These are phyloP conservation scores for Talaromyces thailandensis DNA, from an alignment of 495 filamentous ascomycete genomes.

Conservation along the genomic window DNA sequence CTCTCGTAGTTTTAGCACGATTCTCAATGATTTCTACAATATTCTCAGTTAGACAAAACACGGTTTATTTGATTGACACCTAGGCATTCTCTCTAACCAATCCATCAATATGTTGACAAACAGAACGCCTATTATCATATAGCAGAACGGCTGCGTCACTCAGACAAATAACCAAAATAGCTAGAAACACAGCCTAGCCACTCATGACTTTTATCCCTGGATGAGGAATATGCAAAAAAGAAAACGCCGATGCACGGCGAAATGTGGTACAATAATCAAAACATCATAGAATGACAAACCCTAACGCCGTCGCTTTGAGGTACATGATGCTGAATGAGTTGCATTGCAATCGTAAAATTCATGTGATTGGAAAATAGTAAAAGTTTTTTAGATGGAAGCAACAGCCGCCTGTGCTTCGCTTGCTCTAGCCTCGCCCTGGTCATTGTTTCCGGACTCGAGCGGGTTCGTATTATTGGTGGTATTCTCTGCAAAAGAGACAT, in stretches of 20 bases:
- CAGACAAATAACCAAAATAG: too few species aligned
- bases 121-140: too few species aligned
- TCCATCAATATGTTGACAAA: too few species aligned
- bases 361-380: neutral
- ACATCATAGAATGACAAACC: neutral
- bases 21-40: too few species aligned
- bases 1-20: too few species aligned
- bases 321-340: neutral
- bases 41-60: too few species aligned
- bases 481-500: neutral
- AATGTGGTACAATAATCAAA: neutral
- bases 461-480: neutral
- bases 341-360: slow-evolving; percentile 1
- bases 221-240: neutral
- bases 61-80: too few species aligned
- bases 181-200: neutral
- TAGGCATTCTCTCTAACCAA: too few species aligned
- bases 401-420: neutral
- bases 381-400: neutral
- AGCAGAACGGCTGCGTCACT: too few species aligned
- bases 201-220: neutral
- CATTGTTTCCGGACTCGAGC: neutral
- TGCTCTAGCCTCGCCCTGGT: neutral
- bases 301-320: neutral
- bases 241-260: neutral